Evolutionary conservation across 2,329 filamentous ascomycete genomes (phyloP).

Genomic region (Scleromitrula shiraiana): DNA sequence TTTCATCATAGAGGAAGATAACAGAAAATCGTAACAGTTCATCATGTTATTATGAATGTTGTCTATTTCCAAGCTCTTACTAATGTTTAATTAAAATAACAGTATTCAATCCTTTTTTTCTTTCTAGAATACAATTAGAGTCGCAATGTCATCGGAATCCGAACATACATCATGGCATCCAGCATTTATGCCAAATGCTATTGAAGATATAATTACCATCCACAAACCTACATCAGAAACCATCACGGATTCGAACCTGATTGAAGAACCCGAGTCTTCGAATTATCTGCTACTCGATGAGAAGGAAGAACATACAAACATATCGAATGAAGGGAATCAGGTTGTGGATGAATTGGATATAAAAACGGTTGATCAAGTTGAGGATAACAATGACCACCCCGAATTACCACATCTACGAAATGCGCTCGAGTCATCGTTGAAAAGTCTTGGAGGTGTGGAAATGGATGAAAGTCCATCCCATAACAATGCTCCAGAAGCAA

Average conservation of each 20-base stretch:
- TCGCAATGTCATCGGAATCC: conserved; percentile 37
- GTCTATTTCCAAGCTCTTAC: background rate
- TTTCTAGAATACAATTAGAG: conserved; percentile 9
- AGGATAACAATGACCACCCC: conserved; percentile 16
- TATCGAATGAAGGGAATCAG: background rate
- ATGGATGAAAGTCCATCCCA: conserved; percentile 21
- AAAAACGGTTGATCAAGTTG: background rate
- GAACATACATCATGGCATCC: conserved; percentile 42
- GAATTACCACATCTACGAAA: conserved; percentile 20
- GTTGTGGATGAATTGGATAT: background rate
- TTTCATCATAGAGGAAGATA: too few species aligned
- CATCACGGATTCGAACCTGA: conserved; percentile 4
- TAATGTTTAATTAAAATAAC: conserved; percentile 3
- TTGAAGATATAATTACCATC: conserved; percentile 18
- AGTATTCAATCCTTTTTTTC: conserved; percentile 26
- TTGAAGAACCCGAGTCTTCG: background rate
- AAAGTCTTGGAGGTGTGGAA: conserved; percentile 23
- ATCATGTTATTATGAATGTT: background rate
- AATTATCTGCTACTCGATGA: background rate
- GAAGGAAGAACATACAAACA: background rate
- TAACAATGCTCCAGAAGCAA: conserved; percentile 13
- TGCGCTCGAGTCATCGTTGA: conserved; percentile 24
- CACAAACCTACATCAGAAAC: conserved; percentile 3
- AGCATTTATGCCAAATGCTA: conserved; percentile 41
- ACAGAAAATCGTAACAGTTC: too few species aligned